Conservation (phyloP, 495 filamentous ascomycete species). For the Penicillium arizonense region DNA sequence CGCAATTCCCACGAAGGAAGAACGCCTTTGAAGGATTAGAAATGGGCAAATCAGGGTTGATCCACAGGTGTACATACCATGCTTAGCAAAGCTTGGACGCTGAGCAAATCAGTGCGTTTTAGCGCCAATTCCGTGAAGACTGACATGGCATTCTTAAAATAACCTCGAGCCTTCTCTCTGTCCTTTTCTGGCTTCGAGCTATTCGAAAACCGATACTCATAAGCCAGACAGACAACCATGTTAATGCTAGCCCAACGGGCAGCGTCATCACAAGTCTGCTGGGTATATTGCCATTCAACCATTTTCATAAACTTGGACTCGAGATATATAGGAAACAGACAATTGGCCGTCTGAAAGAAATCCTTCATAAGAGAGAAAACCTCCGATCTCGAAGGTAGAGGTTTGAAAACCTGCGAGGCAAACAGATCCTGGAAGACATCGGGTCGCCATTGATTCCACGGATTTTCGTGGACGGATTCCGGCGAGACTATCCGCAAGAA, state of each 20-base stretch:
- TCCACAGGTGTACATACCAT: conserved; percentile 54
- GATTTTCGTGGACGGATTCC: conserved; percentile 70
- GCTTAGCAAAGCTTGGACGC: conserved; percentile 88
- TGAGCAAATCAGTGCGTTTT: conserved; percentile 89
- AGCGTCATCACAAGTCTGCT: conserved; percentile 85
- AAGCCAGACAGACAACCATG: conserved; percentile 83
- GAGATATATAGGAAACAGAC: conserved; percentile 94
- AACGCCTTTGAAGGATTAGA: conserved; percentile 53
- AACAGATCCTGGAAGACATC: conserved; percentile 92
- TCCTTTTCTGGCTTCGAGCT: conserved; percentile 82
- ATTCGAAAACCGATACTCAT: conserved; percentile 85
- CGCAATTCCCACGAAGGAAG: conserved; percentile 92
- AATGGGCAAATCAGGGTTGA: neutral
- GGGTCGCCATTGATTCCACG: conserved; percentile 87
- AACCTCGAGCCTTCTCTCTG: conserved; percentile 84
- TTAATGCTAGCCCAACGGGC: conserved; percentile 98
- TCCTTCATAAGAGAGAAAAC: conserved; percentile 79
- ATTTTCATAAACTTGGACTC: conserved; percentile 94
- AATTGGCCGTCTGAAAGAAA: conserved; percentile 94
- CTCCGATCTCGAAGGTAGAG: conserved; percentile 75
- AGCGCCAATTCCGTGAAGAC: conserved; percentile 87
- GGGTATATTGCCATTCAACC: conserved; percentile 89
- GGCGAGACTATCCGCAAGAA: conserved; percentile 83
- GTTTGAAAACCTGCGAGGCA: conserved; percentile 71
- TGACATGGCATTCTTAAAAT: conserved; percentile 93